These are phyloP conservation scores for Globomyces pollinis-pini DNA, from an alignment of 192 early-diverging fungal genomes.

Conservation along the genomic window DNA sequence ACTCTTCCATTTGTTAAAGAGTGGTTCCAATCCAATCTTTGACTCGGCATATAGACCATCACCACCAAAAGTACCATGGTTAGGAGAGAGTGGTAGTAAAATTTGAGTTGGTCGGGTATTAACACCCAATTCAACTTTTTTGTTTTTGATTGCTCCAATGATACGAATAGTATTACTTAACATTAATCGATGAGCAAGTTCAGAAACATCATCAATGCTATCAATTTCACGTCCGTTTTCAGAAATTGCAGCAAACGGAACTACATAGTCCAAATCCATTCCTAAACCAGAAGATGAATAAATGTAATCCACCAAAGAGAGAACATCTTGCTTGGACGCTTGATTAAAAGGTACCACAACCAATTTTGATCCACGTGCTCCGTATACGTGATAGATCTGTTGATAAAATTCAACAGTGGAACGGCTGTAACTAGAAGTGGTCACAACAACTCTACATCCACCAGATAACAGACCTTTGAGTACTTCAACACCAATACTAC, in stretches of 20 bases:
- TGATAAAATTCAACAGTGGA: conserved; percentile 77
- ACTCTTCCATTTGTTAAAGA: conserved; percentile 84
- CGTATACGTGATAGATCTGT: conserved; percentile 76
- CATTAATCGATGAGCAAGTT: conserved; percentile 90
- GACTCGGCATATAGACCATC: conserved; percentile 91
- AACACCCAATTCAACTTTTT: conserved; percentile 67
- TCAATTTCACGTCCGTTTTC: conserved; percentile 82
- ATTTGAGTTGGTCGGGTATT: conserved; percentile 83
- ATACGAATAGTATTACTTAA: conserved; percentile 86
- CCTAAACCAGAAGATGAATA: conserved; percentile 71
- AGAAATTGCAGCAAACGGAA: conserved; percentile 92
- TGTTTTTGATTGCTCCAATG: conserved; percentile 74
- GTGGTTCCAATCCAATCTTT: conserved; percentile 87
- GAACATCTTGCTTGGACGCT: conserved; percentile 76
- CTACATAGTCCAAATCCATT: conserved; percentile 91
- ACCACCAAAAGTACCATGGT: conserved; percentile 90
- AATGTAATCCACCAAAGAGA: conserved; percentile 77
- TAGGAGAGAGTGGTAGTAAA: conserved; percentile 87
- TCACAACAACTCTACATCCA: conserved; percentile 82
- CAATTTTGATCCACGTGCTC: conserved; percentile 76
- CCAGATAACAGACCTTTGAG: conserved; percentile 76
- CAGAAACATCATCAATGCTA: conserved; percentile 75
- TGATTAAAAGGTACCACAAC: conserved; percentile 93
- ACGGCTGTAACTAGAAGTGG: conserved; percentile 83
- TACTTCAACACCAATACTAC: conserved; percentile 81